These are phyloP conservation scores for Symbiodinium natans DNA, from an alignment of 73 alveolate species.

Conservation along the genomic window DNA sequence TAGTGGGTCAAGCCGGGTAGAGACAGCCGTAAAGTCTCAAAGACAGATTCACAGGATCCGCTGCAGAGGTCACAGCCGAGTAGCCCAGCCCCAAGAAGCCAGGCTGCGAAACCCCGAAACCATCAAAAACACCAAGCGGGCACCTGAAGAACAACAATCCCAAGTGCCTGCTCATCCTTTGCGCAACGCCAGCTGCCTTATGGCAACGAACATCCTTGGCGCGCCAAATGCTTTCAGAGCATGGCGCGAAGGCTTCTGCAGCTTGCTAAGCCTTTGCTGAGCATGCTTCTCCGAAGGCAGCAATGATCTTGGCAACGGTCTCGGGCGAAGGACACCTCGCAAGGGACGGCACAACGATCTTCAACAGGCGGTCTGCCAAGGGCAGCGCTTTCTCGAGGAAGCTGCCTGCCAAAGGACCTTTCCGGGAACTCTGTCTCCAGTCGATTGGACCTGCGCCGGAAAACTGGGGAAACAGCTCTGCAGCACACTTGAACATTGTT, in stretches of 20 bases:
- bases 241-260: too few relatives aligned
- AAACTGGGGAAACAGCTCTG: too few relatives aligned
- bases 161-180: slow-evolving; percentile 47
- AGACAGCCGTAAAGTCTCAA: too few relatives aligned
- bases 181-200: slow-evolving; percentile 41
- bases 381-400: not conserved
- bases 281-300: slow-evolving; percentile 56
- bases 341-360: not conserved
- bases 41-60: too few relatives aligned
- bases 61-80: too few relatives aligned
- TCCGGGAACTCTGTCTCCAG: not conserved
- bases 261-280: too few relatives aligned
- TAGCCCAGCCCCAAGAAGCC: too few relatives aligned
- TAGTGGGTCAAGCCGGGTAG: too few relatives aligned
- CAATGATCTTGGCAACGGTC: slow-evolving; percentile 31
- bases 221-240: not conserved
- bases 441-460: not conserved
- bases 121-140: too few relatives aligned
- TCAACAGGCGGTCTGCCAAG: not conserved
- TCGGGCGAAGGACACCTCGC: slow-evolving; percentile 25
- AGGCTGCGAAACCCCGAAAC: too few relatives aligned
- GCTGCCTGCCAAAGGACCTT: not conserved
- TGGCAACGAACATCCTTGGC: slow-evolving; percentile 36
- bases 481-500: too few relatives aligned
- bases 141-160: too few relatives aligned